Conservation (phyloP, 2,329 filamentous ascomycete species). For the Cytospora leucostoma region DNA sequence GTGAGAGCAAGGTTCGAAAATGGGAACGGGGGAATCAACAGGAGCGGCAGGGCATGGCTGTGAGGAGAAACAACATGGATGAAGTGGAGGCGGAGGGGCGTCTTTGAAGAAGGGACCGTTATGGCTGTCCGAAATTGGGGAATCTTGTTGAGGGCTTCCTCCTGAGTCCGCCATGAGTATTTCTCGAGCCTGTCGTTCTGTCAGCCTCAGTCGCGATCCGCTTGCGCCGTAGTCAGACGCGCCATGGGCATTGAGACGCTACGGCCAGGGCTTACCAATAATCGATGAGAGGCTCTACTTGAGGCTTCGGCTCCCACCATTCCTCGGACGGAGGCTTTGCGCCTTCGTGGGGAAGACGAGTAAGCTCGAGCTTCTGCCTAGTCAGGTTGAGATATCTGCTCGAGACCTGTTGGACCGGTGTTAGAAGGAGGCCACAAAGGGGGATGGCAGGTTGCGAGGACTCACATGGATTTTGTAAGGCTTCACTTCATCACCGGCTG, state of each 20-base stretch:
- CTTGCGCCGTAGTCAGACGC: slow-evolving; percentile 4
- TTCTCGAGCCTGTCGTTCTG: slow-evolving; percentile 58
- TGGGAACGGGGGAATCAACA: slow-evolving; percentile 67
- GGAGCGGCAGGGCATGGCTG: slow-evolving; percentile 59
- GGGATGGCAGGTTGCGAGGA: slow-evolving; percentile 18
- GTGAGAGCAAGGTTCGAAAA: slow-evolving; percentile 62
- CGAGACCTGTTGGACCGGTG: slow-evolving; percentile 53
- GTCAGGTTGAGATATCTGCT: slow-evolving; percentile 68
- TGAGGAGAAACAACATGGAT: slow-evolving; percentile 60
- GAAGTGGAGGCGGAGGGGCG: slow-evolving; percentile 62
- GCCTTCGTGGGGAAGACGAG: slow-evolving; percentile 62
- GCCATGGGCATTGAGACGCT: not conserved
- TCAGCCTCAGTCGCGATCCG: slow-evolving; percentile 14
- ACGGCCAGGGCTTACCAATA: slow-evolving; percentile 53
- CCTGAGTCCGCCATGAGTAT: slow-evolving; percentile 65
- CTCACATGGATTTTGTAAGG: slow-evolving; percentile 61
- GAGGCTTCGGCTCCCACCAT: slow-evolving; percentile 62
- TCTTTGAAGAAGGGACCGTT: slow-evolving; percentile 41
- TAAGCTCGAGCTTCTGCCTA: slow-evolving; percentile 66
- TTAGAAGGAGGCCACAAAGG: slow-evolving; percentile 33
- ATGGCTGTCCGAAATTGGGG: slow-evolving; percentile 66
- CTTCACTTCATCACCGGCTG: slow-evolving; percentile 48
- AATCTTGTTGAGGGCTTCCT: slow-evolving; percentile 57
- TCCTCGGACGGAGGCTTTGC: slow-evolving; percentile 48
- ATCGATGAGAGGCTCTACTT: slow-evolving; percentile 65